Conservation (phyloP, 2,329 filamentous ascomycete species). For the Trichoderma sp. region DNA sequence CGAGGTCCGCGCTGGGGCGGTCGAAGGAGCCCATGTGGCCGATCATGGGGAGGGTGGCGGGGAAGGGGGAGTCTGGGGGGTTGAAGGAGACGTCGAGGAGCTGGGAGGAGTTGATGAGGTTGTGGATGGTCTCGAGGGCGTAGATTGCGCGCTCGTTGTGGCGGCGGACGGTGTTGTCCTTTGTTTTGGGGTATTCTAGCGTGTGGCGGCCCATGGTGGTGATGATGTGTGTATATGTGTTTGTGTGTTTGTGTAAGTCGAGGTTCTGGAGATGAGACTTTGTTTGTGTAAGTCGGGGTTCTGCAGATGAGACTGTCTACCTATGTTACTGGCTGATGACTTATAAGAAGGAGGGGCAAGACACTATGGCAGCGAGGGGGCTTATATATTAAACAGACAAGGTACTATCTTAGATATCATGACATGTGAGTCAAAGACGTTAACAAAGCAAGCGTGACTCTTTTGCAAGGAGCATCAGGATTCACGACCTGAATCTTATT, state of each 20-base stretch:
- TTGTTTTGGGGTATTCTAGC: slow-evolving; percentile 62
- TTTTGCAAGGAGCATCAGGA: neutral
- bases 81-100: slow-evolving; percentile 81
- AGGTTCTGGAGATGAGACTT: neutral
- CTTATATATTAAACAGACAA: neutral
- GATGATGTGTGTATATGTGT: neutral
- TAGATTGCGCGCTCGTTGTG: slow-evolving; percentile 67
- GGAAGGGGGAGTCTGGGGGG: slow-evolving; percentile 63
- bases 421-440: neutral
- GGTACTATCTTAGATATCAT: neutral
- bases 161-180: slow-evolving; percentile 65
- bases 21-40: slow-evolving; percentile 75
- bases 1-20: slow-evolving; percentile 55
- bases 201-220: slow-evolving; percentile 37
- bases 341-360: neutral
- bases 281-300: neutral
- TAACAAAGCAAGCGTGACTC: neutral
- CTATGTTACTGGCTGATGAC: neutral
- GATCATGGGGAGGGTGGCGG: slow-evolving; percentile 79
- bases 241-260: neutral
- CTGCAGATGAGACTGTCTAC: neutral
- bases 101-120: slow-evolving; percentile 69
- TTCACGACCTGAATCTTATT: neutral
- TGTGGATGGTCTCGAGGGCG: slow-evolving; percentile 69
- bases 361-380: neutral